phyloP scores from a whole-genome alignment of 768 basidiomycete genomes.

The Lentinula sp. region DNA sequence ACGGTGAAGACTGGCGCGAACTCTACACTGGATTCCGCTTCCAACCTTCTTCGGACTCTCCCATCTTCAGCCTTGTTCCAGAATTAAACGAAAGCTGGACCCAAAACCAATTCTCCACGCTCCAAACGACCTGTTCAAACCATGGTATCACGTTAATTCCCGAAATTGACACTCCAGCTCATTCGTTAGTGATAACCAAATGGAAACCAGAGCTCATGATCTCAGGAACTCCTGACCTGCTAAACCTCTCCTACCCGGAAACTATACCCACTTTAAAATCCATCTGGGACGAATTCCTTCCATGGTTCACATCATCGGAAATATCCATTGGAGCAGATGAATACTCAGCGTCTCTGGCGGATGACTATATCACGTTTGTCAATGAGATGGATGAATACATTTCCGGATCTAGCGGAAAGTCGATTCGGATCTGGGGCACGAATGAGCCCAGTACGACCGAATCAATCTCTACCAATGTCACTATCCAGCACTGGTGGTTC shows the following conservation, averaged over 20 bases:
- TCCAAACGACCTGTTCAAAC: conserved; percentile 30
- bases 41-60: conserved; percentile 26
- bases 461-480: conserved; percentile 31
- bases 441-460: conserved; percentile 29
- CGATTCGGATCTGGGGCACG: conserved; percentile 37
- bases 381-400: conserved; percentile 36
- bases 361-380: conserved; percentile 36
- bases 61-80: conserved; percentile 27
- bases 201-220: conserved; percentile 38
- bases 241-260: conserved; percentile 34
- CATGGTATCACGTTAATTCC: conserved; percentile 34
- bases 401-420: conserved; percentile 22
- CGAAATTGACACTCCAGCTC: conserved; percentile 38
- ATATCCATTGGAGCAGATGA: conserved; percentile 44
- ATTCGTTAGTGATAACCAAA: conserved; percentile 37
- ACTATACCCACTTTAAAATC: conserved; percentile 35
- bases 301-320: conserved; percentile 31
- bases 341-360: conserved; percentile 28
- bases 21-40: conserved; percentile 39
- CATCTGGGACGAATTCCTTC: conserved; percentile 35
- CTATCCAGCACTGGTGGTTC: conserved; percentile 40
- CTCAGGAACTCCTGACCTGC: conserved; percentile 23
- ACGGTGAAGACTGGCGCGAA: conserved; percentile 28
- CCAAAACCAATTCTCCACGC: conserved; percentile 18
- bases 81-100: conserved; percentile 36